Base-by-base conservation (phyloP, 257 asterid species). In the Capsicum chinense region DNA sequence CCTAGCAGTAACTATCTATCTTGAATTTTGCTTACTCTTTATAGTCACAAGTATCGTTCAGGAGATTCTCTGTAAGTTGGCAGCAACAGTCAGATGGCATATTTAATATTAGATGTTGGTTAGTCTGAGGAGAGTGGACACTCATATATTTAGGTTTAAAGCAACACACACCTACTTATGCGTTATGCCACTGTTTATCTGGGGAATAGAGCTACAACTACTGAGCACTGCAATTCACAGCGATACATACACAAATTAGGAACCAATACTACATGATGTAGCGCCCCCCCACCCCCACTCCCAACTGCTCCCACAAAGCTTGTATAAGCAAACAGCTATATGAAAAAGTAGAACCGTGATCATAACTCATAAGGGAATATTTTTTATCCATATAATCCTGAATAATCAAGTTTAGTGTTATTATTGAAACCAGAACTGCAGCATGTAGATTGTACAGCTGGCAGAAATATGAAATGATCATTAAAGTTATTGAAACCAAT, bases 361-460 rank as follows among this genome's bases (percentile, higher is more conserved):
- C 44, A 39, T 39, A 39, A 39, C 44, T 39, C 44, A 39, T 39
- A 3, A 39, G 44, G 44, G 44, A 3, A 39, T 3, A 3, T 39
- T 4, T 39, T 44, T 16, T 71, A 26, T 44, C 56, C 37, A 66
- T 48, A 39, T 16, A 69, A 69, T 44, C 57, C 57, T 71, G 57
- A 71, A 71, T 44, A 71, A 44, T 44, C 79, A 71, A n/a, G 26
- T 44, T n/a, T 19, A 9, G 16, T 17, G 79, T 19, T 71, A 44
- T n/a, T 71, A 48, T n/a, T 44, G 79, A 71, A 71, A 71, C 57
- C 57, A 70, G 57, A 70, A 12, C 74, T 35, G n/a, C 74, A 35
- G n/a, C 19, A 7, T 70, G 37, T 42, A 17, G 35, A 9, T 2
- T 3, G 44, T 3, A 39, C 4, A 39, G 57, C 79, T 7, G 17